Percentiles rank a stretch among this genome's conserved stretches.
phyloP scores from a whole-genome alignment of 2,329 filamentous ascomycete genomes.

The Penicillium brasilianum region DNA sequence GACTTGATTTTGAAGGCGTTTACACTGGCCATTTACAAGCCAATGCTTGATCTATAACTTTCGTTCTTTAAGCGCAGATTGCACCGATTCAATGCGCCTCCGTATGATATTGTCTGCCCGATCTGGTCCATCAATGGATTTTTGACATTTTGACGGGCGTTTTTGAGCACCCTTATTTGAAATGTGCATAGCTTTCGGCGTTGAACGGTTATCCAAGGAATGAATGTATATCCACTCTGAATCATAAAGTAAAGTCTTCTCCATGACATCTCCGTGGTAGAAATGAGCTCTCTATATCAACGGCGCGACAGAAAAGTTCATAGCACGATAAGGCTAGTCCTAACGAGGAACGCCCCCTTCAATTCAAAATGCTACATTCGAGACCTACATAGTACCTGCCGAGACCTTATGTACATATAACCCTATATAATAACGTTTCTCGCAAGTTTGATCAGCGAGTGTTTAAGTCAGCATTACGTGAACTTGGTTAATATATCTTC shows the following conservation, averaged over 20 bases:
- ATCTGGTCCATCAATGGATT: conserved; percentile 1
- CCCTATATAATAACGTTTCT: too few species aligned
- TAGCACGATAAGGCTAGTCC: too few species aligned
- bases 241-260: neutral
- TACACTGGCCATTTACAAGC: conserved; percentile 45
- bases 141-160: conserved; percentile 22
- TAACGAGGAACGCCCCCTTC: too few species aligned
- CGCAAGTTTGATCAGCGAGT: too few species aligned
- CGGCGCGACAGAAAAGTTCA: too few species aligned
- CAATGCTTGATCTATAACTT: conserved; percentile 16
- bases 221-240: conserved; percentile 16
- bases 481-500: too few species aligned
- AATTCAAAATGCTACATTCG: too few species aligned
- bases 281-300: too few species aligned
- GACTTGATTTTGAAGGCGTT: conserved; percentile 66
- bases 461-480: too few species aligned
- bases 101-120: neutral
- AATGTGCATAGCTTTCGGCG: conserved; percentile 38
- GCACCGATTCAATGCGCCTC: conserved; percentile 17
- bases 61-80: conserved; percentile 4
- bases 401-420: too few species aligned
- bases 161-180: conserved; percentile 22
- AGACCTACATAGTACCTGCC: too few species aligned
- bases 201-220: conserved; percentile 22
- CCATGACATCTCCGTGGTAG: neutral